Evolutionary conservation across 331 rosid species (phyloP), one percentile per base, ranked within the genome.

Genomic region (Rosa hybrid): DNA sequence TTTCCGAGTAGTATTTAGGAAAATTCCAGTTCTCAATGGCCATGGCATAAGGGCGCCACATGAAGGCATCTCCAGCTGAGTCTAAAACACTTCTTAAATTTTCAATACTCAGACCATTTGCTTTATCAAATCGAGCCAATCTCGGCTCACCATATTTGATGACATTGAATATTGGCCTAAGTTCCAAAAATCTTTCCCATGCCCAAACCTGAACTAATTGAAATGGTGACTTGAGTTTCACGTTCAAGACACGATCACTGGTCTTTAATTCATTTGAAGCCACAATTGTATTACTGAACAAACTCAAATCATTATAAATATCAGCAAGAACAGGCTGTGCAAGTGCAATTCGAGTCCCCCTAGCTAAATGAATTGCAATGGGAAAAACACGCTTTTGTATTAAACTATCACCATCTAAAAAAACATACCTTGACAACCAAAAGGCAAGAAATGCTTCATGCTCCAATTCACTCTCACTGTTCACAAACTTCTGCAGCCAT

Each of bases 301-400:
- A 5, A 48, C 12, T 17, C 27, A 20, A 13, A 49, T 88, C 91
- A 30, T 18, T 77, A 13, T 89, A 88, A 45, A 91, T 67, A 50
- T 81, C 67, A 1, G 96, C 90, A 50, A 86, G 73, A 75, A 89
- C 79, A 9, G 90, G 68, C 1, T 90, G 90, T 17, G 91, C 96
- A 72, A 89, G 84, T 14, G 93, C 87, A 18, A 89, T 60, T 1
- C 53, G 23, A 4, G 42, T 85, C 16, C 91, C 93, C 81, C 74
- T 69, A 51, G 91, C 86, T 5, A 91, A 84, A 65, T 49, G 82
- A 82, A 84, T 12, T 0, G 91, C 96, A n/a, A 91, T 70, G n/a
- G 89, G 85, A 38, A 87, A 84, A 45, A 71, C 80, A n/a, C 5
- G 7, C 18, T 23, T 60, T 4, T 30, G 23, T 0, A 3, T 11